Percentiles rank a stretch among this genome's conserved stretches.
Evolutionary conservation across 768 basidiomycete species (phyloP).

Genomic region (Chalciporus piperatus): DNA sequence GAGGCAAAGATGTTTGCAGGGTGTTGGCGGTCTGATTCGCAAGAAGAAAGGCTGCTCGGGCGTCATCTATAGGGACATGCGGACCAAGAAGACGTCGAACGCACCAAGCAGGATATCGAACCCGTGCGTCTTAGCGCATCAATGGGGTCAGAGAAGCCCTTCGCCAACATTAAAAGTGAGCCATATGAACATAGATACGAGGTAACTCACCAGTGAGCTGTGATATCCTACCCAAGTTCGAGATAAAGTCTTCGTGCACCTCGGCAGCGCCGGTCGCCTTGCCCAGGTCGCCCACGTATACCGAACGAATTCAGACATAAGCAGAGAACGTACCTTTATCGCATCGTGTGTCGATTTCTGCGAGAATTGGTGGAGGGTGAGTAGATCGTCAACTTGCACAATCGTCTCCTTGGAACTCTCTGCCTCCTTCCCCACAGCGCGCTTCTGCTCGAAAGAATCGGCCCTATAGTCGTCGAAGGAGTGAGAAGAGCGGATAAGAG

Average conservation of each 20-base stretch:
- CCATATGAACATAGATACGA: not conserved
- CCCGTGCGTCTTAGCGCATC: slow-evolving; percentile 96
- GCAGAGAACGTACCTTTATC: slow-evolving; percentile 52
- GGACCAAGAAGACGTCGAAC: slow-evolving; percentile 10
- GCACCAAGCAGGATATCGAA: slow-evolving; percentile 92
- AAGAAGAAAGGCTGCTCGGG: slow-evolving; percentile 74
- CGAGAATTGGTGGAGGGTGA: slow-evolving; percentile 91
- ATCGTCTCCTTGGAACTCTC: slow-evolving; percentile 62
- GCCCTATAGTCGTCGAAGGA: not conserved
- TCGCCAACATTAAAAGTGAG: not conserved
- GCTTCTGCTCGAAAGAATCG: slow-evolving; percentile 52
- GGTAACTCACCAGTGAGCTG: slow-evolving; percentile 78
- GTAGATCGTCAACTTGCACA: slow-evolving; percentile 89
- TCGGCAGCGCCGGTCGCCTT: slow-evolving; percentile 86
- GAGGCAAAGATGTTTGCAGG: slow-evolving; percentile 91
- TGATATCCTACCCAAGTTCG: slow-evolving; percentile 88
- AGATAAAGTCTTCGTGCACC: slow-evolving; percentile 88
- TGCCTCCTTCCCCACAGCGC: slow-evolving; percentile 83
- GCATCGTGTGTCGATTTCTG: slow-evolving; percentile 86
- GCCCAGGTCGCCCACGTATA: slow-evolving; percentile 86
- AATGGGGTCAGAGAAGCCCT: slow-evolving; percentile 96
- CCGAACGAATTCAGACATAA: not conserved
- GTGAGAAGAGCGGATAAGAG: no score
- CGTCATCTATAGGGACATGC: not conserved
- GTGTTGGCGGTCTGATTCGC: slow-evolving; percentile 96